phyloP scores from a whole-genome alignment of 1,284 basidiomycete genomes.

The Ustilago crameri region DNA sequence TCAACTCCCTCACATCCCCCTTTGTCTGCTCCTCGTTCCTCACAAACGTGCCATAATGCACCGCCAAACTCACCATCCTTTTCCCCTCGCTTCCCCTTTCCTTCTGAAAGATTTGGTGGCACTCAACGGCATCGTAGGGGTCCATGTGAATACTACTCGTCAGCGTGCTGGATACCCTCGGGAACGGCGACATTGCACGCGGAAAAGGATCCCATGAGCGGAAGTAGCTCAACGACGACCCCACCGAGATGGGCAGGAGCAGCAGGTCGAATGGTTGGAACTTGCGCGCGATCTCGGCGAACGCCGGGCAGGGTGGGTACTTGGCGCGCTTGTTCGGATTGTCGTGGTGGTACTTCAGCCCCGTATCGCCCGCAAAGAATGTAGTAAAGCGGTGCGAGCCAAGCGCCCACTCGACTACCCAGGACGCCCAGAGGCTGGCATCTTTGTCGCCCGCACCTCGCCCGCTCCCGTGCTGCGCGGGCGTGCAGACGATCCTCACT shows the following conservation, averaged over 20 bases:
- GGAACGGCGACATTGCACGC: constrained; percentile 49
- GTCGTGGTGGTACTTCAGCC: constrained; percentile 56
- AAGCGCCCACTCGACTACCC: constrained; percentile 48
- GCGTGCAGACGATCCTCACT: constrained; percentile 54
- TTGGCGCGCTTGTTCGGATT: constrained; percentile 22
- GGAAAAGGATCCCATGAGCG: constrained; percentile 59
- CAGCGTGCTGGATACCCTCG: constrained; percentile 40
- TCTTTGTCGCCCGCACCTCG: constrained; percentile 53
- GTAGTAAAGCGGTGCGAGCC: constrained; percentile 34
- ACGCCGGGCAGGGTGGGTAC: constrained; percentile 61
- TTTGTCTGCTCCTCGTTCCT: constrained; percentile 51
- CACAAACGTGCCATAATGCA: constrained; percentile 58
- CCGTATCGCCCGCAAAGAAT: constrained; percentile 66
- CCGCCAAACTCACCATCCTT: constrained; percentile 34
- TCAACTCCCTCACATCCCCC: constrained; percentile 49
- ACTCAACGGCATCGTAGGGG: constrained; percentile 52
- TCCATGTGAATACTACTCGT: constrained; percentile 61
- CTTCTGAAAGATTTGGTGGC: constrained; percentile 22
- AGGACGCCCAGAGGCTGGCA: constrained; percentile 59
- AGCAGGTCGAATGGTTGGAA: constrained; percentile 51
- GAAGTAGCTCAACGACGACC: constrained; percentile 48
- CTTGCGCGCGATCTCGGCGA: constrained; percentile 45
- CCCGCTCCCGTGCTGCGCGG: constrained; percentile 64
- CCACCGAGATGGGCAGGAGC: constrained; percentile 62
- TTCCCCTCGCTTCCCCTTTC: constrained; percentile 3